phyloP scores from a whole-genome alignment of 2,329 filamentous ascomycete genomes.

The Nakataea oryzae region DNA sequence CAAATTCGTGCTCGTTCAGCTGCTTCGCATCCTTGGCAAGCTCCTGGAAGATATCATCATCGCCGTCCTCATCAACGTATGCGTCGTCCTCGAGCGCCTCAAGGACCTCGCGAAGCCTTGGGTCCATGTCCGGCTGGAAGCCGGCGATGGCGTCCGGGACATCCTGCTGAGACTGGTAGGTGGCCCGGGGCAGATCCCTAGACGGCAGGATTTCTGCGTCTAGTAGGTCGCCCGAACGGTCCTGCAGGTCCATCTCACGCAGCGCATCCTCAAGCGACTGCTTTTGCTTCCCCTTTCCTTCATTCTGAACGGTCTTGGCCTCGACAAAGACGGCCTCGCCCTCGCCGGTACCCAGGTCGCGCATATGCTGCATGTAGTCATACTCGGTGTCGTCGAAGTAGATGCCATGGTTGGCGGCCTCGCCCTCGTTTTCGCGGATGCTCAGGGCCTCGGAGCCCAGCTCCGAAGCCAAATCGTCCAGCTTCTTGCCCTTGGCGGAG shows the following conservation, averaged over 20 bases:
- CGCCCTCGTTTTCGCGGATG: conserved; percentile 84
- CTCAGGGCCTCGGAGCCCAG: conserved; percentile 55
- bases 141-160: conserved; percentile 84
- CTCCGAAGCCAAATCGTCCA: conserved; percentile 67
- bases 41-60: conserved; percentile 67
- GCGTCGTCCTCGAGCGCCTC: conserved; percentile 93
- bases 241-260: conserved; percentile 45
- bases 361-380: conserved; percentile 99
- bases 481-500: conserved; percentile 44
- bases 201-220: conserved; percentile 69
- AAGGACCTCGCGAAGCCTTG: conserved; percentile 76
- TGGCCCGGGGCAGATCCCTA: conserved; percentile 64
- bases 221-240: conserved; percentile 46
- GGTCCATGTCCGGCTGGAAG: conserved; percentile 98
- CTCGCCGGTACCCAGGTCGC: conserved; percentile 66
- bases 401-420: conserved; percentile 87
- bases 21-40: conserved; percentile 34
- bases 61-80: conserved; percentile 65
- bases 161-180: conserved; percentile 89
- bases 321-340: conserved; percentile 81
- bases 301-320: conserved; percentile 39
- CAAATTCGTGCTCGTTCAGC: conserved; percentile 64
- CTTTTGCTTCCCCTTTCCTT: conserved; percentile 64
- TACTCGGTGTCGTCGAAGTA: conserved; percentile 94
- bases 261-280: conserved; percentile 75